phyloP scores from a whole-genome alignment of 495 filamentous ascomycete species.

The Podospora tetraspora region DNA sequence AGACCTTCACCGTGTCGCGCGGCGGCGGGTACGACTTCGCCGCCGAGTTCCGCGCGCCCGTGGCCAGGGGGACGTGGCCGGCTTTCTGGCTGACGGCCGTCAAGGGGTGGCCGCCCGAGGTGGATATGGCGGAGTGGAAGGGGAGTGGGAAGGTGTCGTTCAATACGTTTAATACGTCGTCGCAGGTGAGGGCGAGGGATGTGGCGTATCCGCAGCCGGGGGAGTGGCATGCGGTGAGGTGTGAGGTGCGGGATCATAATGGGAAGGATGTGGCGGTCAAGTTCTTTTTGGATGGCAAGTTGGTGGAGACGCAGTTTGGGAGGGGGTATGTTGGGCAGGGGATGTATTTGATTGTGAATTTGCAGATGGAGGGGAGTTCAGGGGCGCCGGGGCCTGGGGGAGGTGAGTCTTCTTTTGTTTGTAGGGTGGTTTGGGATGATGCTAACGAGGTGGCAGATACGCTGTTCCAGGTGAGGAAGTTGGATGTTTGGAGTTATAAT shows the following conservation, averaged over 20 bases:
- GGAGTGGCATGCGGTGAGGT: slow-evolving; percentile 47
- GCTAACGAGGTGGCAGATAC: slow-evolving; percentile 26
- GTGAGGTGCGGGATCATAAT: slow-evolving; percentile 49
- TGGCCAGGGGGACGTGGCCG: slow-evolving; percentile 51
- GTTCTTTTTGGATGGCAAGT: slow-evolving; percentile 50
- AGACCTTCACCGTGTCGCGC: slow-evolving; percentile 41
- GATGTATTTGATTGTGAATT: slow-evolving; percentile 45
- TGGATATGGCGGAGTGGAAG: slow-evolving; percentile 61
- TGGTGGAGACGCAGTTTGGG: slow-evolving; percentile 49
- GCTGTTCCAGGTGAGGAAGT: slow-evolving; percentile 37
- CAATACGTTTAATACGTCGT: slow-evolving; percentile 57
- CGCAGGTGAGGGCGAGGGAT: slow-evolving; percentile 42
- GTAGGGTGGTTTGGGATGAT: not conserved
- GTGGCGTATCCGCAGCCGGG: slow-evolving; percentile 44
- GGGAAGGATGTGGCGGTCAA: slow-evolving; percentile 48
- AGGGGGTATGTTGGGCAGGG: slow-evolving; percentile 44
- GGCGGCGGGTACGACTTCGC: slow-evolving; percentile 50
- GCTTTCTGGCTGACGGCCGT: slow-evolving; percentile 61
- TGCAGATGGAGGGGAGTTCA: slow-evolving; percentile 49
- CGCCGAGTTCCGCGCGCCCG: slow-evolving; percentile 48
- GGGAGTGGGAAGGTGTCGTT: slow-evolving; percentile 56
- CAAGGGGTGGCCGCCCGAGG: slow-evolving; percentile 58
- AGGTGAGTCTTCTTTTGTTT: slow-evolving; percentile 19
- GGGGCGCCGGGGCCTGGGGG: slow-evolving; percentile 41
- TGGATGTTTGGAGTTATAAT: slow-evolving; percentile 37